Base-by-base conservation (phyloP, 192 early-diverging fungal genomes). In the Rhizophagus prolifer region DNA sequence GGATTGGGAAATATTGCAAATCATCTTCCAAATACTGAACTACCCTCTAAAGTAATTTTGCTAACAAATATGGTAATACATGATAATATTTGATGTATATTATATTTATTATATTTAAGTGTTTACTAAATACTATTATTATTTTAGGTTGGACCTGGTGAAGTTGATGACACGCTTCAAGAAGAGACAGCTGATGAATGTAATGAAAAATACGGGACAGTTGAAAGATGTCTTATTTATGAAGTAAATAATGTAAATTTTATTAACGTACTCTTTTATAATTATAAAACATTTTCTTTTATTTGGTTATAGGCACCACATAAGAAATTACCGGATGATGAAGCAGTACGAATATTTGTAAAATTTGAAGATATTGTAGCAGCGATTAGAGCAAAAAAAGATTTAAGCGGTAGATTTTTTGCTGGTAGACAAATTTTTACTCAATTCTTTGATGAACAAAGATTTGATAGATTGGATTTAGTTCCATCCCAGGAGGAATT, bases 331-430 rank as follows among this genome's bases (percentile, higher is more conserved):
- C 78, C 86, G 0, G 85, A 86, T 25, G 87, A 93, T 38, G 83
- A 93, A 70, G 90, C 94, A 0, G 94, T 95, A 7, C 81, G 92
- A 16, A 94, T 95, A 44, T 95, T 95, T 84, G 89, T 95, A 26
- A 88, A 91, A 78, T 95, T 95, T 80, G 70, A 38, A 5, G 73
- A 82, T 14, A 21, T 77, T 9, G 80, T 78, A 1, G 81, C 90
- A 21, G 92, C 91, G 16, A 73, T 83, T 26, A 79, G 74, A 34
- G 91, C 90, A 2, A 73, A 86, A 25, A 46, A 50, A 31, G 91
- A 87, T 74, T 79, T 95, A 63, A 80, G 94, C 77, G 90, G 92
- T 10, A 84, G 93, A 10, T 95, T 87, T 79, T 95, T 95, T 86
- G 93, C 91, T 9, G 92, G 93, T 25, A 84, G 92, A 5, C 75